Evolutionary conservation across 2,329 filamentous ascomycete genomes (phyloP).

Genomic region (Monilinia polystroma): DNA sequence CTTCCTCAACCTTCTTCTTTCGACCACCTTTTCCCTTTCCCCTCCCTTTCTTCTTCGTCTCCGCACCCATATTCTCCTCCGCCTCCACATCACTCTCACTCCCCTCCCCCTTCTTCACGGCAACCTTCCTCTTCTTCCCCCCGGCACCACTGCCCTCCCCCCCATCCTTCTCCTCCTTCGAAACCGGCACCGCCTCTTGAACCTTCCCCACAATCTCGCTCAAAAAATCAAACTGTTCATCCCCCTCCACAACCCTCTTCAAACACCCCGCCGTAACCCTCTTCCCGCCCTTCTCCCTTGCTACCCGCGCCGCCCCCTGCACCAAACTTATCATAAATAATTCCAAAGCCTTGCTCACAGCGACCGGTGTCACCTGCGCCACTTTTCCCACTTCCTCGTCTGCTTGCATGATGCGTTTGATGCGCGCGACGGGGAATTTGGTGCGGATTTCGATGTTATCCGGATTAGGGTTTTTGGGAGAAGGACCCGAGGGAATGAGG

Average conservation of each 20-base stretch:
- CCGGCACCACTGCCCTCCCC: constrained; percentile 31
- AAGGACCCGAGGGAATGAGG: constrained; percentile 29
- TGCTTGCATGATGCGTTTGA: constrained; percentile 99
- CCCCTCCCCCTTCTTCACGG: constrained; percentile 8
- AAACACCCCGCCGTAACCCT: constrained; percentile 87
- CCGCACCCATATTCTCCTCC: background rate
- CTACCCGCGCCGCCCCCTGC: constrained; percentile 80
- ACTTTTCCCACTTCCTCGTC: constrained; percentile 99
- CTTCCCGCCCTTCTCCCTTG: constrained; percentile 79
- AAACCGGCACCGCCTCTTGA: constrained; percentile 50
- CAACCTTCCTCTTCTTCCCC: constrained; percentile 32
- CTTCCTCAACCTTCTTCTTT: background rate
- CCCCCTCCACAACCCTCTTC: constrained; percentile 82
- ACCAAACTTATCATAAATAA: constrained; percentile 97
- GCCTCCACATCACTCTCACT: background rate
- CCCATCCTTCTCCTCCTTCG: constrained; percentile 31
- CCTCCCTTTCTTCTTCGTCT: constrained; percentile 6
- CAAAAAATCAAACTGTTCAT: constrained; percentile 93
- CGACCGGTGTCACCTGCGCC: constrained; percentile 93
- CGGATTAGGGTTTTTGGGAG: constrained; percentile 48
- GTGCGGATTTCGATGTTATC: constrained; percentile 72
- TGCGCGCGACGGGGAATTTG: constrained; percentile 94
- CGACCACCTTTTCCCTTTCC: constrained; percentile 9
- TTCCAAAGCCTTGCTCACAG: constrained; percentile 91
- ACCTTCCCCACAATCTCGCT: constrained; percentile 87